Base-by-base conservation (phyloP, 1,284 basidiomycete species). In the Trichosporon sp. region DNA sequence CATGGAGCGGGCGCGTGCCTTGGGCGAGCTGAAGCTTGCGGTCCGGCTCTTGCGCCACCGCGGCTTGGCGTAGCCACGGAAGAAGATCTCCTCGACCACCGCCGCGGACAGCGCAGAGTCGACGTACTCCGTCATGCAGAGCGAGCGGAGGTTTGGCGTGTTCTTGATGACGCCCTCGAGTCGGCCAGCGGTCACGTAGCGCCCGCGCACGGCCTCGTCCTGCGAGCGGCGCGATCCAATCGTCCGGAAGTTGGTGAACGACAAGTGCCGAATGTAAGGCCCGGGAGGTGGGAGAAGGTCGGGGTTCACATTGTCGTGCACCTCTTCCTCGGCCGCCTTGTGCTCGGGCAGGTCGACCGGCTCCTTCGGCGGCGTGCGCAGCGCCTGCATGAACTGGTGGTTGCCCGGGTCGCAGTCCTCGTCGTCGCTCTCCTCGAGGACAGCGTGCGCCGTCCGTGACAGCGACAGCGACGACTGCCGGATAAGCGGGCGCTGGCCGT, bases 101-200 rank as follows among this genome's bases (percentile, higher is more conserved):
- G 87, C 82, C 25, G 89, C 82, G 8, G 88, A 89, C 54, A 96
- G 82, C 0, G 93, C 88, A 1, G 92, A 91, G 71, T 96, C 93
- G 89, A 96, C 95, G 75, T 95, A 96, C 77, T 95, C 93, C 0
- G 92, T 95, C n/a, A 91, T 92, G 31, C 91, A 92, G 69, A 95
- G 90, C 2, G 87, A 84, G 13, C 84, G 83, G 25, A 95, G 82
- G 71, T 90, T 92, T 0, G 91, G 91, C 78, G 89, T 87, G 84
- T 94, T 91, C 90, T 92, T 92, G 61, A 95, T 83, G 29, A 93
- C 84, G 2, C 88, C 87, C 67, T 90, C 86, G 4, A 99, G 84
- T 57, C 94, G 86, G 61, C 90, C 88, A 0, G 91, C 89, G 0
- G 95, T 99, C 29, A 98, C 95, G 74, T 95, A 99, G 14, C 95